These are phyloP conservation scores for Aspergillus bridgeri DNA, from an alignment of 495 filamentous ascomycete genomes.

Conservation along the genomic window DNA sequence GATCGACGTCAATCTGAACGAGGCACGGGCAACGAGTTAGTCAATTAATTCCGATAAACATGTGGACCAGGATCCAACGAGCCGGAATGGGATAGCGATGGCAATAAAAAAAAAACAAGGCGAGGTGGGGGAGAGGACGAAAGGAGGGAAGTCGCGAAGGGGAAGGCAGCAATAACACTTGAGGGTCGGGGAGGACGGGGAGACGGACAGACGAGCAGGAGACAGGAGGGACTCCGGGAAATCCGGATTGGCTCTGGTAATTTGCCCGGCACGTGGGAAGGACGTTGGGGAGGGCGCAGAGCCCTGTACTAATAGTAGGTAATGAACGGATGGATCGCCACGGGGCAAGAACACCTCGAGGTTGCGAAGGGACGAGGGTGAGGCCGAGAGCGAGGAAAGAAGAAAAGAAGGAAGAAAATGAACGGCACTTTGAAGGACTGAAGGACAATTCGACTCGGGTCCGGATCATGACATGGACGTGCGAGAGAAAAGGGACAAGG, in stretches of 20 bases:
- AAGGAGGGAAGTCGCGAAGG: neutral
- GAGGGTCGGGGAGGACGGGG: no score
- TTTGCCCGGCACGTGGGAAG: conserved; percentile 20
- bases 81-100: no score
- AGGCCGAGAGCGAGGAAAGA: neutral
- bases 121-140: neutral
- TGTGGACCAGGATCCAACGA: neutral
- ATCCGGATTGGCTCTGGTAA: conserved; percentile 13
- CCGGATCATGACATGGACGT: neutral
- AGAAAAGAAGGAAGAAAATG: neutral
- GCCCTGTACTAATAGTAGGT: no score
- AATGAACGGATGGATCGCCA: neutral
- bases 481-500: neutral
- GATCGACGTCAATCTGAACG: conserved; percentile 4
- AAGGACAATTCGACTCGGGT: neutral
- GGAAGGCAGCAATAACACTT: neutral
- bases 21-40: conserved; percentile 3
- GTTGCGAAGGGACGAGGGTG: neutral
- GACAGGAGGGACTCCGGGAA: conserved; percentile 8
- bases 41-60: conserved; percentile 5
- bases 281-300: conserved; percentile 14
- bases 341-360: neutral
- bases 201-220: conserved; percentile 2
- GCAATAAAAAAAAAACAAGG: conserved; percentile 1
- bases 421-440: neutral